These are phyloP conservation scores for Candida labiduridarum DNA, from an alignment of 1,139 yeast genomes.

Conservation along the genomic window DNA sequence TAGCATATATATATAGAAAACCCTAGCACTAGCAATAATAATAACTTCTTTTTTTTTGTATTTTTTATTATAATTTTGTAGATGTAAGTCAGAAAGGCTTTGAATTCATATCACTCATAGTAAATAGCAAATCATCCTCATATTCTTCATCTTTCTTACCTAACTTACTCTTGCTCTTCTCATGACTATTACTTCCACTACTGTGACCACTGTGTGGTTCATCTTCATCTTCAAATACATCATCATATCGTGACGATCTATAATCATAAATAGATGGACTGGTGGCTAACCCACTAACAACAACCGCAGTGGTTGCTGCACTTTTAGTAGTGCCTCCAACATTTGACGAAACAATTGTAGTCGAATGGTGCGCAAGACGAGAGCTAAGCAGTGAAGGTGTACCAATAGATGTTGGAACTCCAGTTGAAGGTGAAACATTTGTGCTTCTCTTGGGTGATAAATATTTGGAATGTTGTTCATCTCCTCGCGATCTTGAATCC, in stretches of 20 bases:
- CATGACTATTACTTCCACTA: slow-evolving; percentile 5
- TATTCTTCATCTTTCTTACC: slow-evolving; percentile 48
- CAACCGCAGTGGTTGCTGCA: slow-evolving; percentile 17
- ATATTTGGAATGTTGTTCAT: background rate
- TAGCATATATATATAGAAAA: background rate
- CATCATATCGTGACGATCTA: slow-evolving; percentile 40
- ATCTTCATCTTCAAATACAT: slow-evolving; percentile 57
- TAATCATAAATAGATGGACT: slow-evolving; percentile 36
- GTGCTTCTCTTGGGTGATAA: slow-evolving; percentile 2
- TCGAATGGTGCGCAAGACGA: slow-evolving; percentile 16
- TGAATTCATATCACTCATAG: slow-evolving; percentile 86
- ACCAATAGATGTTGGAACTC: background rate
- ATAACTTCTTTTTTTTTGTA: too few species aligned
- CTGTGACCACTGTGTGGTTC: slow-evolving; percentile 30
- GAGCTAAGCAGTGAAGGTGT: slow-evolving; percentile 5
- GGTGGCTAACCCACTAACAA: slow-evolving; percentile 36
- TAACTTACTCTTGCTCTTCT: background rate
- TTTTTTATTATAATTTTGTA: background rate
- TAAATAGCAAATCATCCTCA: slow-evolving; percentile 80
- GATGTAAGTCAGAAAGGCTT: slow-evolving; percentile 18
- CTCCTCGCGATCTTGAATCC: slow-evolving; percentile 27
- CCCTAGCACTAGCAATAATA: background rate
- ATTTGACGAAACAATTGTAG: slow-evolving; percentile 19
- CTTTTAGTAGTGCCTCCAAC: slow-evolving; percentile 9
- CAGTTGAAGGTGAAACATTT: slow-evolving; percentile 4